Base-by-base conservation (phyloP, 768 basidiomycete genomes). In the Albatrellus ellisii region DNA sequence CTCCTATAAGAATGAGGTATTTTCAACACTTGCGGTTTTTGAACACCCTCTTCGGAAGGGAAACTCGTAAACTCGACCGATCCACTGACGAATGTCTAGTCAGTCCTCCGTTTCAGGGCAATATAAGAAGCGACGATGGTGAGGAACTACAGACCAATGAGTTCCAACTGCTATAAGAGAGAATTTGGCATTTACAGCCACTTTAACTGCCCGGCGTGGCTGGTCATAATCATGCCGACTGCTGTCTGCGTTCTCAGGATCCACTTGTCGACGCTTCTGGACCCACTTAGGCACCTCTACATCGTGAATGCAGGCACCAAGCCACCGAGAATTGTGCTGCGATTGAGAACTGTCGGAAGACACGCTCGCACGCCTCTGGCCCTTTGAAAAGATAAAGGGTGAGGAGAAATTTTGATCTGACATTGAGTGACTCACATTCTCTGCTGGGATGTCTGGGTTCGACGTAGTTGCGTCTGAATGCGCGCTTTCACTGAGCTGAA, bases 131-230 rank as follows among this genome's bases (percentile, higher is more conserved):
- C 27, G 18, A 18, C 18, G 40, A 10, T 18, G 15, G 9, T 8
- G 25, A 18, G 12, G 17, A 31, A 12, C 6, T 3, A 36, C 52
- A 24, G 45, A 85, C 88, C 77, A 70, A 17, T 66, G 60, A 5
- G 79, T 86, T 8, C 91, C 91, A 24, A 90, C 67, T 6, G 87
- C 87, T 43, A 88, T 65, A 26, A 92, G 52, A 22, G 87, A 90
- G 54, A 94, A 91, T 54, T 75, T 79, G 17, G 65, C 63, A 54
- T 92, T 94, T 48, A 90, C 64, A 4, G 79, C 76, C 7, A 84
- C 65, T 8, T 63, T 63, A 27, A 75, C 69, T 4, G 80, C 83
- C 22, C 77, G 70, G 25, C 72, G 68, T 6, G 81, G 80, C 50
- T 84, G 80, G 21, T 72, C 59, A 47, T 83, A 87, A 18, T 57